Conservation (phyloP, 1,284 basidiomycete genomes). For the Trichosporon faecale region DNA sequence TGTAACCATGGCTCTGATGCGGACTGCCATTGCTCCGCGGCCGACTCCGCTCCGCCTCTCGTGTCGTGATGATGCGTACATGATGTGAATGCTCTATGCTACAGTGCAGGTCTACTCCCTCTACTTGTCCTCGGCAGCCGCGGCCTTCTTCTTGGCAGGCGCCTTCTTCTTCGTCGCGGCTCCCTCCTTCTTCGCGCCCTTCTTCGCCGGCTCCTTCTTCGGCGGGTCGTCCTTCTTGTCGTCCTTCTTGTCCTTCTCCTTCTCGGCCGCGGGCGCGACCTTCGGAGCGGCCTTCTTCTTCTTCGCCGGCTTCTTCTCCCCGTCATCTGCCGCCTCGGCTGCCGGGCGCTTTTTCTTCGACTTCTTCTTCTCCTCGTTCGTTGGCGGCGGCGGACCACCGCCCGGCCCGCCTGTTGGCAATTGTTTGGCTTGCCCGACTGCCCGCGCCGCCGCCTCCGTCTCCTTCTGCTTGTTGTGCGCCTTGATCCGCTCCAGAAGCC, state of each 20-base stretch:
- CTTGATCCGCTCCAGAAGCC: slow-evolving; percentile 34
- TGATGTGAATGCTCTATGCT: not conserved
- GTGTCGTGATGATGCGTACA: not conserved
- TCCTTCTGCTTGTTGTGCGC: slow-evolving; percentile 24
- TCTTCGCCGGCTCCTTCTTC: slow-evolving; percentile 14
- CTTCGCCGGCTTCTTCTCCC: slow-evolving; percentile 15
- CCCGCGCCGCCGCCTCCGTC: slow-evolving; percentile 20
- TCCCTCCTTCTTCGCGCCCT: slow-evolving; percentile 12
- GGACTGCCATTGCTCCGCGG: not conserved
- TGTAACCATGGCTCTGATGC: too few relatives aligned
- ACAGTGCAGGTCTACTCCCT: not conserved
- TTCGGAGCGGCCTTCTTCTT: slow-evolving; percentile 21
- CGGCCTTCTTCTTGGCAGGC: slow-evolving; percentile 19
- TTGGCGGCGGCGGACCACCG: slow-evolving; percentile 17
- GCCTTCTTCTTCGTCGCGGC: slow-evolving; percentile 18
- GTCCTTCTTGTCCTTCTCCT: slow-evolving; percentile 17
- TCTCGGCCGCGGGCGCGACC: slow-evolving; percentile 3
- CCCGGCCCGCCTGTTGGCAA: not conserved
- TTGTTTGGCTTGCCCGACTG: slow-evolving; percentile 8
- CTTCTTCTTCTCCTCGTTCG: slow-evolving; percentile 33
- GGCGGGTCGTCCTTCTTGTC: slow-evolving; percentile 14
- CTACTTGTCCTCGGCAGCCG: slow-evolving; percentile 9
- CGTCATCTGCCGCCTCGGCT: slow-evolving; percentile 14
- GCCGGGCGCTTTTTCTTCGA: slow-evolving; percentile 22
- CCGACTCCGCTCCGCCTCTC: not conserved